A percentile compares a stretch with the other conserved stretches of the same genome.
phyloP scores from a whole-genome alignment of 495 filamentous ascomycete species.

The Hyaloscypha hepaticicola region DNA sequence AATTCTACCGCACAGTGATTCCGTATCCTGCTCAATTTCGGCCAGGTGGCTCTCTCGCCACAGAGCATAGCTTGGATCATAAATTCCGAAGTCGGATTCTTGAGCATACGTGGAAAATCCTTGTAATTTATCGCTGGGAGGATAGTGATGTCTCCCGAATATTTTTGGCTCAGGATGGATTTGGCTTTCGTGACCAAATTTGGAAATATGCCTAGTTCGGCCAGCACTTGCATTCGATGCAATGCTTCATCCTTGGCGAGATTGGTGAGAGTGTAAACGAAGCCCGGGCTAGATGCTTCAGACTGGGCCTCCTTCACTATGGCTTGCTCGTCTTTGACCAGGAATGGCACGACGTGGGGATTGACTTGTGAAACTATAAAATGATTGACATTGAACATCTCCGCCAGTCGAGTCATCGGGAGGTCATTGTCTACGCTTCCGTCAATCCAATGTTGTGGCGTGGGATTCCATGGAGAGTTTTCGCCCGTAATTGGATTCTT shows the following conservation, averaged over 20 bases:
- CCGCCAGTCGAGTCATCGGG: slow-evolving; percentile 84
- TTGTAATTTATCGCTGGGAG: slow-evolving; percentile 73
- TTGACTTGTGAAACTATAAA: slow-evolving; percentile 98
- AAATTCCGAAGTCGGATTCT: slow-evolving; percentile 88
- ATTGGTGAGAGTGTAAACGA: slow-evolving; percentile 67
- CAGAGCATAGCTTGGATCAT: slow-evolving; percentile 73
- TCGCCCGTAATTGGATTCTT: slow-evolving; percentile 82
- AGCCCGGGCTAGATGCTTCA: slow-evolving; percentile 46
- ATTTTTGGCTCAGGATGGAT: slow-evolving; percentile 83
- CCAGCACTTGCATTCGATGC: slow-evolving; percentile 76
- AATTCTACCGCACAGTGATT: slow-evolving; percentile 87
- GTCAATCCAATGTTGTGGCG: slow-evolving; percentile 83
- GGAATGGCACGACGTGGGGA: slow-evolving; percentile 88
- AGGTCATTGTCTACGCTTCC: slow-evolving; percentile 93
- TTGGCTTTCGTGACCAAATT: slow-evolving; percentile 75
- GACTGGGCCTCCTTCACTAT: slow-evolving; percentile 41
- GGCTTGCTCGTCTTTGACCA: slow-evolving; percentile 66
- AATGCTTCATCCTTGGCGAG: slow-evolving; percentile 79
- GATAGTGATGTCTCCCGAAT: slow-evolving; percentile 95
- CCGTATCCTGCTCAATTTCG: slow-evolving; percentile 74
- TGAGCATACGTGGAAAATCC: slow-evolving; percentile 74
- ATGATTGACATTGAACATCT: slow-evolving; percentile 98
- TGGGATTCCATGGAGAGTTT: slow-evolving; percentile 78
- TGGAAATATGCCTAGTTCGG: slow-evolving; percentile 81
- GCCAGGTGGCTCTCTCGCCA: slow-evolving; percentile 89